phyloP scores from a whole-genome alignment of 768 basidiomycete species.

The Pilatotrama ljubarskyi region DNA sequence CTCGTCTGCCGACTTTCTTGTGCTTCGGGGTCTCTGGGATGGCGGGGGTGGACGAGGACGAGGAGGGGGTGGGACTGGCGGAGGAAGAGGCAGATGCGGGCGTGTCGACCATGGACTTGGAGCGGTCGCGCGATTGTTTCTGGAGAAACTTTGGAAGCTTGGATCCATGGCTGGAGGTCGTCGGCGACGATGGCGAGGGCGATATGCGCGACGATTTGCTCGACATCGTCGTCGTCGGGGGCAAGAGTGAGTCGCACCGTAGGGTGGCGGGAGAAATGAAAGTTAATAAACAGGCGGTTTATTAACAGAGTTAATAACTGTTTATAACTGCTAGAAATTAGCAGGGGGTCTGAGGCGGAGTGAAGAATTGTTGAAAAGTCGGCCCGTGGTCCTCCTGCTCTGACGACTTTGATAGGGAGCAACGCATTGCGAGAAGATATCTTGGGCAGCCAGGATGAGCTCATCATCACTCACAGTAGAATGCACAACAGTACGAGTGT shows the following conservation, averaged over 20 bases:
- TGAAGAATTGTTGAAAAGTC: too few relatives aligned
- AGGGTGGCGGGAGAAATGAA: too few relatives aligned
- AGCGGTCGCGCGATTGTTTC: conserved; percentile 61
- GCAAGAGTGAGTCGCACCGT: conserved; percentile 10
- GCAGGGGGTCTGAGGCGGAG: too few relatives aligned
- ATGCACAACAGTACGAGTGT: too few relatives aligned
- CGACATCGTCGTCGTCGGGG: conserved; percentile 44
- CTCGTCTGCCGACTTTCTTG: conserved; percentile 30
- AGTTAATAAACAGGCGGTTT: too few relatives aligned
- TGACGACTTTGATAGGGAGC: too few relatives aligned
- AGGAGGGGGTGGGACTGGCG: conserved; percentile 39
- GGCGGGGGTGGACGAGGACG: conserved; percentile 38
- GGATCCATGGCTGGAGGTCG: conserved; percentile 41
- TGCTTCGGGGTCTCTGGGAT: conserved; percentile 31
- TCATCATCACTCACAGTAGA: too few relatives aligned
- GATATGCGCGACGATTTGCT: conserved; percentile 46
- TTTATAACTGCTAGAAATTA: too few relatives aligned
- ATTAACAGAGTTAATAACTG: too few relatives aligned
- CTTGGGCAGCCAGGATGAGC: too few relatives aligned
- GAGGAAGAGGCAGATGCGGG: conserved; percentile 19
- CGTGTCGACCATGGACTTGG: conserved; percentile 48
- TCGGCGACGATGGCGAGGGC: conserved; percentile 43
- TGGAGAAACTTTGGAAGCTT: conserved; percentile 71
- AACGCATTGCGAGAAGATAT: too few relatives aligned
- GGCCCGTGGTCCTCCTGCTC: too few relatives aligned